Conservation (phyloP, 768 basidiomycete species). For the Suillus sp. region DNA sequence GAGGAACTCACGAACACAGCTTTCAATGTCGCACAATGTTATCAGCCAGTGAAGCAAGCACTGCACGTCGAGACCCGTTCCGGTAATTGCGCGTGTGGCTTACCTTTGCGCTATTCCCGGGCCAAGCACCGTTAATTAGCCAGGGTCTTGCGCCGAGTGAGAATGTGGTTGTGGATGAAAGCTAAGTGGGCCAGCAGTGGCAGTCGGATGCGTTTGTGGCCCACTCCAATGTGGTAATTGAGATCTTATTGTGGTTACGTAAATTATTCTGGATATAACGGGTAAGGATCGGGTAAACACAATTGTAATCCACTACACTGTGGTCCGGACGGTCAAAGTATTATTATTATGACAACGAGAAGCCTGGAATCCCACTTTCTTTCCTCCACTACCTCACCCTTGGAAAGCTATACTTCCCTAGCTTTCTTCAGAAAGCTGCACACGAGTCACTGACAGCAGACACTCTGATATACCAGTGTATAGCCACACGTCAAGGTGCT, state of each 20-base stretch:
- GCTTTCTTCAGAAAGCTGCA: background rate
- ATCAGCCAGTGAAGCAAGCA: background rate
- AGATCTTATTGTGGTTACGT: constrained; percentile 29
- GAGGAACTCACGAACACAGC: background rate
- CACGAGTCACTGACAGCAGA: background rate
- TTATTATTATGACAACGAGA: constrained; percentile 10
- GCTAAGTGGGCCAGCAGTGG: background rate
- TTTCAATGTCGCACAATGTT: background rate
- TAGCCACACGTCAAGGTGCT: constrained; percentile 16
- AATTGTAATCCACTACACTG: constrained; percentile 19
- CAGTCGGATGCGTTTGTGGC: background rate
- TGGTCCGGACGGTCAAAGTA: background rate
- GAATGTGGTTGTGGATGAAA: background rate
- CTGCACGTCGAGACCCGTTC: background rate
- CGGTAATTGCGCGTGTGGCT: background rate
- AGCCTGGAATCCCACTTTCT: constrained; percentile 11
- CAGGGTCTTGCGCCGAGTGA: background rate
- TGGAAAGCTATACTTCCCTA: background rate
- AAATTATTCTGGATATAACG: constrained; percentile 21
- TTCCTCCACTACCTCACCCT: constrained; percentile 5
- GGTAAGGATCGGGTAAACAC: constrained; percentile 21
- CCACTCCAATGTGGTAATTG: constrained; percentile 6
- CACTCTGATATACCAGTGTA: constrained; percentile 1
- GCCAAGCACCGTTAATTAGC: background rate
- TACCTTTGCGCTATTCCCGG: background rate